Base-by-base conservation (phyloP, 2,329 filamentous ascomycete species). In the Aspergillus fischeri region DNA sequence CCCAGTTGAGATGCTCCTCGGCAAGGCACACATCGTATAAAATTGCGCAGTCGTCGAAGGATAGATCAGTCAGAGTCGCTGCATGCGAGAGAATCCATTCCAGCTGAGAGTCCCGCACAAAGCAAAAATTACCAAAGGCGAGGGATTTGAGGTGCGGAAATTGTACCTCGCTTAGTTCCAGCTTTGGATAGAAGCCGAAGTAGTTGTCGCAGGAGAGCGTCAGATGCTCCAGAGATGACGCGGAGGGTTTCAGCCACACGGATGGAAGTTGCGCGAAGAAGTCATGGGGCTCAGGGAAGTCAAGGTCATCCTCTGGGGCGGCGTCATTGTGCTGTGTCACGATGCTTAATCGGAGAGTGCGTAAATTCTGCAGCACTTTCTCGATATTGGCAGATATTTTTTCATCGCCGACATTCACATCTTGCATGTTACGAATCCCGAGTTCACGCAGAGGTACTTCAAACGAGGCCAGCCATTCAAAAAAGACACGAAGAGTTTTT, bases 51-150 rank as follows among this genome's bases (percentile, higher is more conserved):
- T 77, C 67, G 45, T 80, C 77, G 0, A 82, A 66, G 11, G 77
- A 72, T 0, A 82, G 62, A 44, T 76, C 70, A 14, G 73, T 59
- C 0, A 82, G 66, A 0, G 77, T 78, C 0, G 57, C 11, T 4
- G 63, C 68, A 3, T 81, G 67, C 0, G 70, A 71, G 0, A 76
- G 56, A 3, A 82, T 73, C 78, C 79, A 82, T 9, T 77, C 74
- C 0, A 80, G 62, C 53, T 82, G 79, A 69, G 73, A 76, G 21
- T 80, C 72, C 35, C 80, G 71, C 4, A 70, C 70, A 50, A 82
- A 79, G 3, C 72, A 68, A 21, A 73, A 77, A 1, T 73, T 74
- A 0, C 77, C 76, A 0, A 82, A 60, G 0, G 71, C 66, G 0
- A 82, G 68, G 0, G 73, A 67, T 32, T 70, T 70, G 4, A 81